Percentiles rank a stretch among this genome's conserved stretches.
phyloP scores from a whole-genome alignment of 768 basidiomycete genomes.

The Rickenella mellea region DNA sequence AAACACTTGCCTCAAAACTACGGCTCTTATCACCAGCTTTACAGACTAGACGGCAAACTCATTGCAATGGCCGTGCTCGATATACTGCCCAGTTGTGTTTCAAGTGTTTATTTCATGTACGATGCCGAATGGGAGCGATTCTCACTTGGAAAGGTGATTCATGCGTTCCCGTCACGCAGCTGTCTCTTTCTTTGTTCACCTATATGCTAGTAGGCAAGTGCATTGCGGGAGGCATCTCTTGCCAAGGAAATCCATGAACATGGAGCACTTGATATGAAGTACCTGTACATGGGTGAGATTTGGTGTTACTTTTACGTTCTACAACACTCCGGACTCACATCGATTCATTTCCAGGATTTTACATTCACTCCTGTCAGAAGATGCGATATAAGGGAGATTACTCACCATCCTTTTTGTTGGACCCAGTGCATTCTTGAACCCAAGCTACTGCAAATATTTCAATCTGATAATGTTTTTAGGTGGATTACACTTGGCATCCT shows the following conservation, averaged over 20 bases:
- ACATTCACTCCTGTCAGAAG: constrained; percentile 86
- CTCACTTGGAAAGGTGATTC: constrained; percentile 67
- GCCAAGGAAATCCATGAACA: constrained; percentile 65
- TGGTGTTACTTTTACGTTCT: not conserved
- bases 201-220: constrained; percentile 54
- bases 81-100: constrained; percentile 79
- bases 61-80: constrained; percentile 86
- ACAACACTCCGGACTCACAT: not conserved
- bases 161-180: not conserved
- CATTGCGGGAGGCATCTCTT: constrained; percentile 70
- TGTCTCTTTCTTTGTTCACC: not conserved
- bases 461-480: not conserved
- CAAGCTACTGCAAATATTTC: not conserved
- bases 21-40: constrained; percentile 91
- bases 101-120: constrained; percentile 86
- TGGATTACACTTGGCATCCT: constrained; percentile 65
- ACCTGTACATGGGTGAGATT: constrained; percentile 77
- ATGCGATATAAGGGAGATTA: constrained; percentile 98
- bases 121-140: constrained; percentile 57
- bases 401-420: constrained; percentile 74
- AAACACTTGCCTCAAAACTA: constrained; percentile 62
- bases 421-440: constrained; percentile 50
- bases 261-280: constrained; percentile 53
- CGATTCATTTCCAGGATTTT: constrained; percentile 54
- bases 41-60: constrained; percentile 70